A percentile compares a stretch with the other conserved stretches of the same genome.
These are phyloP conservation scores for Hanseniaspora taiwanica DNA, from an alignment of 805 yeast species.

Conservation along the genomic window DNA sequence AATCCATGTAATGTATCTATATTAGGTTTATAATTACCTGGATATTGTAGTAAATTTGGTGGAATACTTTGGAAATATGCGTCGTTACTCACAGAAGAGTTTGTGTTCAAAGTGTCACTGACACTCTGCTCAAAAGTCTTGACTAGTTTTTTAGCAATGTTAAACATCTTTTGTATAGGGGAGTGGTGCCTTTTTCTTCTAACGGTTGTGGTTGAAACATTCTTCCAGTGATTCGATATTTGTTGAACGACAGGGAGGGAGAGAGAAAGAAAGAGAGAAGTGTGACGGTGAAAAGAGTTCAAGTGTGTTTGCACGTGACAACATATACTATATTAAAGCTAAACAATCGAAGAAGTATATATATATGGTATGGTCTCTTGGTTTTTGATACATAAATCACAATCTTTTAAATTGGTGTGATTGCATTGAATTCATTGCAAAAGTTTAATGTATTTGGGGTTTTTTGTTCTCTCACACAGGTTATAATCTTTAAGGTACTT, in stretches of 20 bases:
- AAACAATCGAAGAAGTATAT: too few species aligned
- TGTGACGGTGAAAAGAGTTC: too few species aligned
- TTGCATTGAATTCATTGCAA: too few species aligned
- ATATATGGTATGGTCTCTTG: too few species aligned
- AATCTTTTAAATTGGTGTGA: too few species aligned
- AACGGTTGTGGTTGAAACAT: background rate
- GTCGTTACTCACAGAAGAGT: constrained; percentile 19
- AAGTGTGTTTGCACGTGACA: too few species aligned
- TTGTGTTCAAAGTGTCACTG: constrained; percentile 24
- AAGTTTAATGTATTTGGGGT: too few species aligned
- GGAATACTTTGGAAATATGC: constrained; percentile 26
- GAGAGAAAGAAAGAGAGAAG: too few species aligned
- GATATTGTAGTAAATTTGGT: constrained; percentile 19
- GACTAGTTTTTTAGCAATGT: constrained; percentile 53
- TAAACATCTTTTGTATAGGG: constrained; percentile 30
- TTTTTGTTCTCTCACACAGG: too few species aligned
- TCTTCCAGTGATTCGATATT: background rate
- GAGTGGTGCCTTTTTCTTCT: background rate
- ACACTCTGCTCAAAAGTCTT: constrained; percentile 36
- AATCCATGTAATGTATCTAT: constrained; percentile 34
- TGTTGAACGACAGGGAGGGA: background rate
- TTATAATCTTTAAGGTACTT: too few species aligned
- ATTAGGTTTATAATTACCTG: constrained; percentile 14
- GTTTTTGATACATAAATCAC: too few species aligned
- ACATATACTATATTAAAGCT: too few species aligned